Evolutionary conservation across 441 rosid genomes (phyloP).

Genomic region (Gossypium lobatum): DNA sequence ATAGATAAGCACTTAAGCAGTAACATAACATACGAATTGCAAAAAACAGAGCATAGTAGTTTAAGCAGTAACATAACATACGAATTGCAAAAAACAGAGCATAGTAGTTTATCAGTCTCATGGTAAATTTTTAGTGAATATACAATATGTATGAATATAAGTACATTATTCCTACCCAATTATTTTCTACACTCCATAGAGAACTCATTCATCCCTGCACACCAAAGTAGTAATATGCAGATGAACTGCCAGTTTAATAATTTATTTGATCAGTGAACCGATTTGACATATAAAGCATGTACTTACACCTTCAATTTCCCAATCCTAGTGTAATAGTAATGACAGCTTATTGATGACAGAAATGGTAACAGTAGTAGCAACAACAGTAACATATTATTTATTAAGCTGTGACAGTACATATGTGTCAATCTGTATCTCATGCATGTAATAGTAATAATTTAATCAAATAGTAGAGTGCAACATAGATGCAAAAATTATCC

Average conservation of each 20-base stretch:
- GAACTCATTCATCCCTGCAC: not conserved
- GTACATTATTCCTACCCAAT: not conserved
- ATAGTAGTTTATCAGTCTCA: not conserved
- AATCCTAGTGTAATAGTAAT: not conserved
- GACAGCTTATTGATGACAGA: not conserved
- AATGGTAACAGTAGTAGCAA: not conserved
- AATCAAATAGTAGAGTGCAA: not conserved
- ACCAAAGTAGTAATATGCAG: not conserved
- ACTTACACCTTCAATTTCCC: not conserved
- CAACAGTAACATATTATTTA: not conserved
- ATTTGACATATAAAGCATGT: too few relatives aligned
- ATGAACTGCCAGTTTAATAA: too few relatives aligned
- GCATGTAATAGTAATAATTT: not conserved
- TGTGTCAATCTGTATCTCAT: not conserved
- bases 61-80: not conserved
- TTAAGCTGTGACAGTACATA: not conserved
- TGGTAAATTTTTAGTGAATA: not conserved
- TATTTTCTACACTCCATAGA: not conserved
- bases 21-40: not conserved
- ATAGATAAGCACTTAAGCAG: not conserved
- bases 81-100: not conserved
- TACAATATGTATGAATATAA: not conserved
- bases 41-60: not conserved
- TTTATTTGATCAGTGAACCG: not conserved
- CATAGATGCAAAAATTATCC: not conserved